Evolutionary conservation across 176 grass and related monocot genomes (phyloP), one percentile per base, ranked within the genome.

Genomic region (Phyllostachys edulis): DNA sequence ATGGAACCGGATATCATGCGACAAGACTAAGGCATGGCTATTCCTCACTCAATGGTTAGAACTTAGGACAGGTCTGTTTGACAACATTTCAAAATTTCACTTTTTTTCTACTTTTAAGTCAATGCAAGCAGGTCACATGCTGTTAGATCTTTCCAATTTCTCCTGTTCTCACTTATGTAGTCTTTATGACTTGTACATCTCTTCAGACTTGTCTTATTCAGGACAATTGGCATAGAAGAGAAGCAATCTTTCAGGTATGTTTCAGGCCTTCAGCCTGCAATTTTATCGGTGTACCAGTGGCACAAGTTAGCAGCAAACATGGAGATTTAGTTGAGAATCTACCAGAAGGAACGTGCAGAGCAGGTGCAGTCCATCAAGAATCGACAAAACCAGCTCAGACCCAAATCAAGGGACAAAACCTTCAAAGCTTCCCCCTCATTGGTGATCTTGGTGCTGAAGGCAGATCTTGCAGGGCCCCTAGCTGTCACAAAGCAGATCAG

Each of bases 401-500:
- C 66, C 9, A 38, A 56, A 75, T 56, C 10, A 56, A n/a, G 72
- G 72, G 72, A 14, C 32, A 75, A 75, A 75, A 21, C 32, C 29
- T 55, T 75, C 50, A 38, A 29, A 75, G 55, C 18, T 21, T 42
- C 36, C 51, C 51, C 15, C 37, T 55, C 37, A 60, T 16, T 61
- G 21, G 54, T 42, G 55, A 77, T 77, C 55, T 40, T 60, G 75
- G 34, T 24, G 18, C 75, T 13, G 55, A 62, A 24, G 74, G 74
- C 37, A 77, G 32, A 62, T 77, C 55, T 61, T 18, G 11, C 74
- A 77, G 74, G 74, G 74, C 36, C 38, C 67, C 75, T 75, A 39
- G 50, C 50, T 39, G 17, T 54, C 50, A 38, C 73, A 75, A 36
- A 38, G 18, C 51, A 56, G 50, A 75, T 57, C 73, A 75, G 50